These are phyloP conservation scores for Russula sp. DNA, from an alignment of 768 basidiomycete species.

Conservation along the genomic window DNA sequence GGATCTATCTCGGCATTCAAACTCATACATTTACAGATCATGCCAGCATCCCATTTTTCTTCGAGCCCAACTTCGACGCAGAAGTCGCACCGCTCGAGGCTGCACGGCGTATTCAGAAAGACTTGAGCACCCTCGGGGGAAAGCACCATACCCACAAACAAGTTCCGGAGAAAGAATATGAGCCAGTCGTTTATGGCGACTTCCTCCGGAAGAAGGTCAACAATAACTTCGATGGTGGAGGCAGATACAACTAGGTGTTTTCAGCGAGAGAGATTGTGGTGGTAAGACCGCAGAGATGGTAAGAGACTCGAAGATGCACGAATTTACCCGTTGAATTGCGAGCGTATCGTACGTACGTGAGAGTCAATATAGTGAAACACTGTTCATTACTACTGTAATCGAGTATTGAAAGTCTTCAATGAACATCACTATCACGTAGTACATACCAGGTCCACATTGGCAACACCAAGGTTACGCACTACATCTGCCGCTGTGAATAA, in stretches of 20 bases:
- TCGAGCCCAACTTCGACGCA: constrained; percentile 84
- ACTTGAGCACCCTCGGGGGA: constrained; percentile 27
- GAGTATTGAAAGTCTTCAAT: neutral
- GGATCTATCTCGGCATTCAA: neutral
- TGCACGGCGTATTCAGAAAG: constrained; percentile 47
- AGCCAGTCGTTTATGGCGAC: constrained; percentile 70
- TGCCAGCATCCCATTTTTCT: constrained; percentile 85
- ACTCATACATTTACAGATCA: constrained; percentile 10
- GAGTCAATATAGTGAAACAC: neutral
- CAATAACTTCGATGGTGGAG: constrained; percentile 58
- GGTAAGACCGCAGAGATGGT: too few relatives aligned
- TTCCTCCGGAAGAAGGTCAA: constrained; percentile 72
- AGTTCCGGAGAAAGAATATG: constrained; percentile 37
- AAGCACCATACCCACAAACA: constrained; percentile 25
- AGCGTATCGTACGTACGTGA: constrained; percentile 1
- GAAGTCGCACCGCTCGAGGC: constrained; percentile 61
- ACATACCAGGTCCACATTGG: neutral
- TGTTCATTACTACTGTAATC: neutral
- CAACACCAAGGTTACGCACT: neutral
- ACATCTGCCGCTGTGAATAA: too few relatives aligned
- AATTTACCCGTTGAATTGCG: too few relatives aligned
- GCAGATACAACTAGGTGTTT: constrained; percentile 35
- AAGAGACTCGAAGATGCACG: too few relatives aligned
- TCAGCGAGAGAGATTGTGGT: too few relatives aligned
- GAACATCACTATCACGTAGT: neutral